A percentile compares a stretch with the other conserved stretches of the same genome.
Conservation (phyloP, 768 basidiomycete species). For the Tylopilus felleus region DNA sequence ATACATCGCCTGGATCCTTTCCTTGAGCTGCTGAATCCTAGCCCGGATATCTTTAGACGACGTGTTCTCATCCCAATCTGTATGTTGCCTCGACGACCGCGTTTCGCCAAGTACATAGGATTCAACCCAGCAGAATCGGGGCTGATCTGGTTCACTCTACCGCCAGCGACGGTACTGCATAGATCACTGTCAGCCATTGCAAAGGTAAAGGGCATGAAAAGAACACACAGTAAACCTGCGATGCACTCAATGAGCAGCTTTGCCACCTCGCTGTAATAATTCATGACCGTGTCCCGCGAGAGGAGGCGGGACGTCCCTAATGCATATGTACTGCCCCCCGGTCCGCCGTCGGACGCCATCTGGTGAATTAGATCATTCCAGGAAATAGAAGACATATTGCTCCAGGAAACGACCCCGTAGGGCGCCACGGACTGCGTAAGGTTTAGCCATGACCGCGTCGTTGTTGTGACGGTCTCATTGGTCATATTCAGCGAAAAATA, state of each 20-base stretch:
- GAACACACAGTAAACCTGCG: slow-evolving; percentile 4
- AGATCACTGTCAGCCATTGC: slow-evolving; percentile 6
- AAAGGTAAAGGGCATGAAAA: background rate
- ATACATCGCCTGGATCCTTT: slow-evolving; percentile 11
- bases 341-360: background rate
- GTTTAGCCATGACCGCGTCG: slow-evolving; percentile 33
- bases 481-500: slow-evolving; percentile 37
- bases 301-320: slow-evolving; percentile 29
- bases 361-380: slow-evolving; percentile 26
- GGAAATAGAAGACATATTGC: background rate
- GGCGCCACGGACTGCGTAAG: slow-evolving; percentile 13
- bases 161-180: slow-evolving; percentile 43
- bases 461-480: slow-evolving; percentile 32
- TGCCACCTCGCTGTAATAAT: slow-evolving; percentile 24
- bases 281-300: slow-evolving; percentile 26
- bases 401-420: slow-evolving; percentile 2
- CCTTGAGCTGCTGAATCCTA: slow-evolving; percentile 5
- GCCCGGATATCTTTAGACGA: slow-evolving; percentile 10
- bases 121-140: slow-evolving; percentile 42
- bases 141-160: slow-evolving; percentile 35
- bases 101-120: slow-evolving; percentile 48
- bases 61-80: slow-evolving; percentile 20
- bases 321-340: slow-evolving; percentile 21
- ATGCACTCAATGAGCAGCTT: slow-evolving; percentile 11
- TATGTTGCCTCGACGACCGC: slow-evolving; percentile 23